Evolutionary conservation across 768 basidiomycete species (phyloP), one percentile per base, ranked within the genome.

Genomic region (Hericium rajendrae): DNA sequence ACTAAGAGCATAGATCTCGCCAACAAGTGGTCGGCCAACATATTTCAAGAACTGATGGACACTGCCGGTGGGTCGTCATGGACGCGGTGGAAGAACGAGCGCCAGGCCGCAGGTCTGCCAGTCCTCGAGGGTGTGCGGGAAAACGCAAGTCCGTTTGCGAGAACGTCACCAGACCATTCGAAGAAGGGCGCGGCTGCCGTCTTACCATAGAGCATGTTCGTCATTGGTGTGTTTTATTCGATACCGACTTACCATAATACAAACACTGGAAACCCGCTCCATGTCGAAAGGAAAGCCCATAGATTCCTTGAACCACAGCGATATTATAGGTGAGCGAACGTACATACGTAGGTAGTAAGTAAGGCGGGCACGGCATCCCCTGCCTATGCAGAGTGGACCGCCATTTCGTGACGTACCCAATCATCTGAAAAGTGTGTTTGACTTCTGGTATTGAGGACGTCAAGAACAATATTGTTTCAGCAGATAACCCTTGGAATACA

Each of bases 31-130:
- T 88, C 86, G 12, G 79, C 82, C 0, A 69, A 76, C 11, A 90
- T 91, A 26, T 70, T 84, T 28, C 75, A 79, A 60, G 85, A 90
- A 60, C 73, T 90, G 22, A 86, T 90, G 84, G 80, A 86, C 48
- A 57, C 75, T 2, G 82, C 81, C 4, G 86, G 85, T 0, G 82
- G 80, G 8, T 71, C 78, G 10, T 68, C 76, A 2, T 89, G 86
- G 86, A 70, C 73, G 55, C 68, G 73, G 56, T 80, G 80, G 74
- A 82, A 80, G 65, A 65, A 69, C 2, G 74, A 76, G n/a, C 73
- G 77, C 9, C 64, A 62, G 48, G 72, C 72, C 38, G 71, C 76
- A 6, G 82, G 82, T 2, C 70, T 72, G 15, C 80, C 79, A n/a
- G 59, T 80, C 11, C 62, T 84, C 16, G 58, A 65, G 16, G 63